Evolutionary conservation across 192 early-diverging fungal species (phyloP).

Genomic region (Backusella morwellensis): DNA sequence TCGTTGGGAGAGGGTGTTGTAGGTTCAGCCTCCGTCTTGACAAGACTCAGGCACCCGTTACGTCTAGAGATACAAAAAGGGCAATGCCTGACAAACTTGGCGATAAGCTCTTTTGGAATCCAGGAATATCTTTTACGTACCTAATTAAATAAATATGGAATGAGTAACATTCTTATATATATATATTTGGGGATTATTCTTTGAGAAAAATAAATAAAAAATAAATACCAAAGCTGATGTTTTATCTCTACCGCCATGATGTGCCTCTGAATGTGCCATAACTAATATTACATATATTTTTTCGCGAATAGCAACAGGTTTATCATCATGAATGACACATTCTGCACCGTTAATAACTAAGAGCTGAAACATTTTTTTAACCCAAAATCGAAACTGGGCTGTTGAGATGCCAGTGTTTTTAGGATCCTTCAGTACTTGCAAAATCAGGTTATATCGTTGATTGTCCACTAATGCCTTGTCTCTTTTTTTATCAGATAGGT

Average conservation of each 20-base stretch:
- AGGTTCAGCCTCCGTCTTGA: not conserved
- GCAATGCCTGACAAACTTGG: constrained; percentile 31
- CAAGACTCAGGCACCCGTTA: constrained; percentile 21
- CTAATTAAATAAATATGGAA: constrained; percentile 10
- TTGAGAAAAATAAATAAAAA: not conserved
- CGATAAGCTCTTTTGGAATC: constrained; percentile 34
- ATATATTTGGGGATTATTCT: not conserved
- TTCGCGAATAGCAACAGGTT: constrained; percentile 49
- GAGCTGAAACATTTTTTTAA: constrained; percentile 52
- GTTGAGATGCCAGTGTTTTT: constrained; percentile 52
- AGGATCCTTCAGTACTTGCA: constrained; percentile 49
- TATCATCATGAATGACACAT: constrained; percentile 44
- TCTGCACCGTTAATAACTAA: constrained; percentile 26
- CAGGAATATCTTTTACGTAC: constrained; percentile 31
- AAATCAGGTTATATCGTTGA: constrained; percentile 44
- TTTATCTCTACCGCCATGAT: constrained; percentile 51
- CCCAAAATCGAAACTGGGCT: constrained; percentile 53
- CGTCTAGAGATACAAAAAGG: constrained; percentile 35
- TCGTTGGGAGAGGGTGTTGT: not conserved
- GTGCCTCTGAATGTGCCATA: constrained; percentile 43
- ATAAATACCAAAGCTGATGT: constrained; percentile 46
- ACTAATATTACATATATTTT: constrained; percentile 44
- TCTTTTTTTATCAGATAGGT: constrained; percentile 47
- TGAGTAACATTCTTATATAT: constrained; percentile 16
- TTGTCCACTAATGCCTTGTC: constrained; percentile 48